Conservation (phyloP, 768 basidiomycete species). For the Lentinula detonsa region DNA sequence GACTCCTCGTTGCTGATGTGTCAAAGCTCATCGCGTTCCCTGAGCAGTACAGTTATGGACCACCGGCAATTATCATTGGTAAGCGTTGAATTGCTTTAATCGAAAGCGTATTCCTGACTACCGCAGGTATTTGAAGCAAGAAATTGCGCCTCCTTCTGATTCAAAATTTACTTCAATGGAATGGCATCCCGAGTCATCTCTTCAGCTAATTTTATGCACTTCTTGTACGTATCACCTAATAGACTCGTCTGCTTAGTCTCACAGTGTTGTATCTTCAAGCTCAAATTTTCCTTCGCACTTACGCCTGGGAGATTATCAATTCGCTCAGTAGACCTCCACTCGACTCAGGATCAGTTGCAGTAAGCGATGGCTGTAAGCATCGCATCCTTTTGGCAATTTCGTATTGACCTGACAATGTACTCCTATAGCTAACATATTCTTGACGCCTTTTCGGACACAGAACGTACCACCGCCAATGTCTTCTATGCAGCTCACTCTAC, state of each 20-base stretch:
- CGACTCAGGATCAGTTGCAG: constrained; percentile 83
- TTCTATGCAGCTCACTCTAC: constrained; percentile 37
- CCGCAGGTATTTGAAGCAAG: constrained; percentile 88
- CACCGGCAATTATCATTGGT: constrained; percentile 94
- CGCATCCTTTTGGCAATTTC: not conserved
- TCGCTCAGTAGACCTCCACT: constrained; percentile 52
- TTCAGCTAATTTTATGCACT: constrained; percentile 63
- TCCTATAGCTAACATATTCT: constrained; percentile 55
- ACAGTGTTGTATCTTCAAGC: constrained; percentile 23
- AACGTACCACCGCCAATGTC: constrained; percentile 99
- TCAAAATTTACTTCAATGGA: constrained; percentile 59
- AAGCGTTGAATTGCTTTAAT: not conserved
- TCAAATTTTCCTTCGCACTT: constrained; percentile 51
- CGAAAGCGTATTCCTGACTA: not conserved
- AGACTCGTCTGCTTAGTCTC: not conserved
- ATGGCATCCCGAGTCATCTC: constrained; percentile 86
- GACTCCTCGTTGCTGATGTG: constrained; percentile 17
- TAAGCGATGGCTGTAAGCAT: constrained; percentile 81
- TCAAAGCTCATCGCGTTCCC: constrained; percentile 4
- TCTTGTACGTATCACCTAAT: constrained; percentile 37
- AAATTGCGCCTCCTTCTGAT: constrained; percentile 48
- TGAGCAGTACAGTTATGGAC: constrained; percentile 89
- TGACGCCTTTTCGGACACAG: constrained; percentile 91
- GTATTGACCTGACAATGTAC: not conserved
- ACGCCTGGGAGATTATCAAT: constrained; percentile 74